Base-by-base conservation (phyloP, 225 moss, liverwort and hornwort genomes). In the Rhytidiadelphus loreus region DNA sequence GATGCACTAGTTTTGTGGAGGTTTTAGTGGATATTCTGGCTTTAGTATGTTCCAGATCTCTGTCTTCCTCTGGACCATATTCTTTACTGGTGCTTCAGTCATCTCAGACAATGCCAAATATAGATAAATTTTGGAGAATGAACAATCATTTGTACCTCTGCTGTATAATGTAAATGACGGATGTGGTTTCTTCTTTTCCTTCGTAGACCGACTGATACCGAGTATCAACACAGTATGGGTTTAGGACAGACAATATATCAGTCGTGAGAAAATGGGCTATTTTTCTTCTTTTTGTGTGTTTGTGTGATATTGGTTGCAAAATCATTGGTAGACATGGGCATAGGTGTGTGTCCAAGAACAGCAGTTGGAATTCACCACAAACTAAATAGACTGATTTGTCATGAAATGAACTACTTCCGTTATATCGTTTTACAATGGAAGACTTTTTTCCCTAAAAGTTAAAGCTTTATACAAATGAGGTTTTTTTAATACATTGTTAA, bases 111-210 rank as follows among this genome's bases (percentile, higher is more conserved):
- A 82, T 81, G 57, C 82, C 84, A 80, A 87, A 16, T 65, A 89
- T 77, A 86, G 89, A 88, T 88, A 86, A 85, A 60, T 83, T 90
- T 83, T 71, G 92, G 83, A 88, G 86, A 82, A 72, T 53, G 86
- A 83, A 88, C 86, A 86, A 83, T 56, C 61, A 53, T 58, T 86
- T 92, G 88, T 73, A 83, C 83, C 86, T 46, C 83, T 81, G 70
- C 65, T 92, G 90, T 88, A 88, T 83, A 88, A 90, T 90, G 90
- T 92, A 90, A 88, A 86, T 88, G 90, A 86, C 88, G 86, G 88
- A 90, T 86, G 90, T 86, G 88, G 73, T 72, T 90, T 72, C 50
- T 62, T 79, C 88, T 66, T 43, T 72, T 77, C 75, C n/a, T 26
- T 23, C 16, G 55, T 81, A 58, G 60, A 41, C 61, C 72, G 60